Base-by-base conservation (phyloP, 345 rosid genomes). In the Cochlearia excelsa region DNA sequence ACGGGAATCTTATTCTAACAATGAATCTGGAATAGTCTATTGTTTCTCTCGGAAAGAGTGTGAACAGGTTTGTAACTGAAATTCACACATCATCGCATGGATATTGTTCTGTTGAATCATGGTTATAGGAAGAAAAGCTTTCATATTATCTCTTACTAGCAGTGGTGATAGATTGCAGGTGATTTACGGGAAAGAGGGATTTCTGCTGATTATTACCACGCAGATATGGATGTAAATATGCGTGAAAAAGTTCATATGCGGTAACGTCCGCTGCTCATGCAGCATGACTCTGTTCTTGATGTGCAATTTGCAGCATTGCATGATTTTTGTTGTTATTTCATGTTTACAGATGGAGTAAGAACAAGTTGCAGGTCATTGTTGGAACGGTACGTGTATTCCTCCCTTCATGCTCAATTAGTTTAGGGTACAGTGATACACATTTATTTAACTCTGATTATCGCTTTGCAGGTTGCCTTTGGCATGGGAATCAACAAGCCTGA, bases 401-500 rank as follows among this genome's bases (percentile, higher is more conserved):
- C 40, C 8, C 28, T 31, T 54, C 4, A 65, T 29, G 63, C 49
- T 58, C 54, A 56, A 7, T 59, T 65, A 30, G 53, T 31, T 26
- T 28, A 7, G 34, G 51, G 48, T 55, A 29, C 57, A 4, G 8
- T 49, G 39, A 57, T 44, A n/a, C 70, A 33, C 46, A 28, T 28
- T 5, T 16, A 16, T 16, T 56, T 55, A 66, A 66, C 49, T 62
- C 3, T 54, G 29, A 35, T 63, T 30, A 53, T 71, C 66, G 11
- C 34, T 30, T 71, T 57, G 28, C 78, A 92, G 98, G 98, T 92
- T 73, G 98, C 98, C 31, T 92, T 92, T 82, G 98, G 98, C 16
- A 92, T 92, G 98, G 98, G 98, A 72, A 88, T 92, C 77, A 92
- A 92, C 83, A 92, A 92, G 73, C 98, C 98, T 48, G 98, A 92